Evolutionary conservation across 139 green algal species (phyloP).

Genomic region (Pseudopediastrum boryanum): DNA sequence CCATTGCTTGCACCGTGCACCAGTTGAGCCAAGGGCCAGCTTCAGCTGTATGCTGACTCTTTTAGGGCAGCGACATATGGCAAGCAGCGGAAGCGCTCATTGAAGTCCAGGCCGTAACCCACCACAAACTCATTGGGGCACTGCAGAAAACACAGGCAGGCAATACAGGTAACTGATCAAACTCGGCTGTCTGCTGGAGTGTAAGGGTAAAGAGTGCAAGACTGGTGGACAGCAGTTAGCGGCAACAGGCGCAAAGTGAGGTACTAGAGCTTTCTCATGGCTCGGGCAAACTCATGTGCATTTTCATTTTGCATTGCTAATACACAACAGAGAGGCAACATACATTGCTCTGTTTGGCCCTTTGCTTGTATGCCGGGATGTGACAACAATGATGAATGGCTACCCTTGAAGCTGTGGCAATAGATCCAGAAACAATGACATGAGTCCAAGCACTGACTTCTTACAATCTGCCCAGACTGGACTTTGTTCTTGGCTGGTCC

Average conservation of each 20-base stretch:
- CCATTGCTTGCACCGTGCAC: no score
- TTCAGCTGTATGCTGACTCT: slow-evolving; percentile 52
- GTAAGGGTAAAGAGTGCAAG: background rate
- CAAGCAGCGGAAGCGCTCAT: slow-evolving; percentile 77
- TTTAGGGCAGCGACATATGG: slow-evolving; percentile 85
- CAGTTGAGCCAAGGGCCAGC: slow-evolving; percentile 5
- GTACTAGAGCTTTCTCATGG: background rate
- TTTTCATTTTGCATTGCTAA: no score
- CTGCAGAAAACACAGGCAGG: slow-evolving; percentile 40
- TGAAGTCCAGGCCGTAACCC: slow-evolving; percentile 93
- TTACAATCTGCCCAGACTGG: no score
- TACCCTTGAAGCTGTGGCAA: no score
- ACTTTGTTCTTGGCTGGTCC: no score
- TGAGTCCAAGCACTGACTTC: no score
- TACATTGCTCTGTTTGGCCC: no score
- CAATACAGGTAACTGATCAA: background rate
- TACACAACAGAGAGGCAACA: no score
- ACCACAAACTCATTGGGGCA: slow-evolving; percentile 92
- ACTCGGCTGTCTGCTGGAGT: background rate
- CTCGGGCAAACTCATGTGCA: no score
- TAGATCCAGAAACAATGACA: no score
- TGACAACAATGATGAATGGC: no score
- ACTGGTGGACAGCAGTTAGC: background rate
- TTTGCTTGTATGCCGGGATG: no score
- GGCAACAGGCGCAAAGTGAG: background rate